Base-by-base conservation (phyloP, 2,329 filamentous ascomycete species). In the Botrytis pseudocinerea region DNA sequence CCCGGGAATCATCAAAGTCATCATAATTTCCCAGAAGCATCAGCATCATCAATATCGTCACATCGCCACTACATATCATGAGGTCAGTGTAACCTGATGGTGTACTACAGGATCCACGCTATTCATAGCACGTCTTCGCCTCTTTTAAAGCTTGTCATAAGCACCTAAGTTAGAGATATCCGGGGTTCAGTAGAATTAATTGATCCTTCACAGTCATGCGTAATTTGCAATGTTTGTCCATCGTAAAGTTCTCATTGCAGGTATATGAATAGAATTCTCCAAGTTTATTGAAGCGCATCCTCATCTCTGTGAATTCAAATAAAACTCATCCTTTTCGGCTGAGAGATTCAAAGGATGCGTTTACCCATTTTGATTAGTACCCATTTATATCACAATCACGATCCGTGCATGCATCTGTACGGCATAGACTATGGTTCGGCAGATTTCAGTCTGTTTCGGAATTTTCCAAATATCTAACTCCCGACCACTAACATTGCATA, bases 81-180 rank as follows among this genome's bases (percentile, higher is more conserved):
- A 32, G 8, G 20, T 25, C 32, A 25, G n/a, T 64, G 44, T 20
- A 42, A 64, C 16, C 25, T 54, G 51, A 51, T 9, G 46, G 9
- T 20, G 25, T 42, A 40, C 25, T 42, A n/a, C 8, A 68, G 65
- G 65, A 68, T 57, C 42, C 35, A 25, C 65, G 38, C 35, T 57
- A 54, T 68, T 68, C 46, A 68, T 68, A 57, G 65, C 25, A 68
- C 48, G 6, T 32, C 65, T 68, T 57, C 48, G 65, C 65, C 65
- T 42, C 65, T 54, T 25, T 68, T 5, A 25, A 42, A 42, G 35
- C 48, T 38, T 42, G 46, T 32, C 35, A 35, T 54, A 57, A 68
- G 64, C 48, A 57, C 35, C n/a, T 7, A 57, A 42, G 22, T 42
- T 40, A 42, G 65, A 68, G 40, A 25, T 57, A 68, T 57, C 25